phyloP scores from a whole-genome alignment of 306 rosid species.

The Cyamopsis tetragonoloba region DNA sequence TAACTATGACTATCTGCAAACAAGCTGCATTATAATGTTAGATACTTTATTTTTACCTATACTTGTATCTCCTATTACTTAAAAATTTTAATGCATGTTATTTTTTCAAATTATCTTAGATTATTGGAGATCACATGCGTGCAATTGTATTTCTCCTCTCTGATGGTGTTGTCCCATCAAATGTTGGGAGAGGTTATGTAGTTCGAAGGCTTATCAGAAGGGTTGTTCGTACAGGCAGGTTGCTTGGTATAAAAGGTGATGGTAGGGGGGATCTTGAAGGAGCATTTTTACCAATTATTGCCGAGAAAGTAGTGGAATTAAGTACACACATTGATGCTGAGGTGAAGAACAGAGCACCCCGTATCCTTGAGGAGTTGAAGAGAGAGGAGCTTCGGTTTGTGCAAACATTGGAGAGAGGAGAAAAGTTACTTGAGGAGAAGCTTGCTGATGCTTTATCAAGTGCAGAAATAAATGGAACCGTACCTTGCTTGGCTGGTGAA shows the following conservation, averaged over 20 bases:
- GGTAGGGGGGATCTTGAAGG: slow-evolving; percentile 77
- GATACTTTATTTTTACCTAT: slow-evolving; percentile 14
- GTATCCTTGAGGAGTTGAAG: slow-evolving; percentile 78
- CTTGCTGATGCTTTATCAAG: slow-evolving; percentile 56
- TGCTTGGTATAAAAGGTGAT: slow-evolving; percentile 90
- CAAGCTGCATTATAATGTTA: slow-evolving; percentile 14
- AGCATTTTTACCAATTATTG: slow-evolving; percentile 84
- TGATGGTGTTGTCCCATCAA: slow-evolving; percentile 89
- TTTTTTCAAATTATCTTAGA: slow-evolving; percentile 40
- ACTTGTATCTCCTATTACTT: neutral
- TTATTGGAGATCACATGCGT: slow-evolving; percentile 96
- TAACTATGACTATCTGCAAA: slow-evolving; percentile 42
- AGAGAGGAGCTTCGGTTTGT: slow-evolving; percentile 97
- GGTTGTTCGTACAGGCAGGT: slow-evolving; percentile 87
- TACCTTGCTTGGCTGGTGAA: slow-evolving; percentile 77
- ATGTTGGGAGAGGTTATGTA: slow-evolving; percentile 88
- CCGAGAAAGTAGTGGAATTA: slow-evolving; percentile 75
- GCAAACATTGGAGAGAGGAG: slow-evolving; percentile 89
- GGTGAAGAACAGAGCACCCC: slow-evolving; percentile 55
- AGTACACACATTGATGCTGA: slow-evolving; percentile 64
- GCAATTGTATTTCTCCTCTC: slow-evolving; percentile 91
- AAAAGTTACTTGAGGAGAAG: slow-evolving; percentile 82
- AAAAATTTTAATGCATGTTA: neutral
- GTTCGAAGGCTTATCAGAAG: slow-evolving; percentile 92
- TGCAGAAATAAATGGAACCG: slow-evolving; percentile 53